A percentile compares a stretch with the other conserved stretches of the same genome.
Evolutionary conservation across 2,329 filamentous ascomycete genomes (phyloP).

Genomic region (Botrytis sinoallii): DNA sequence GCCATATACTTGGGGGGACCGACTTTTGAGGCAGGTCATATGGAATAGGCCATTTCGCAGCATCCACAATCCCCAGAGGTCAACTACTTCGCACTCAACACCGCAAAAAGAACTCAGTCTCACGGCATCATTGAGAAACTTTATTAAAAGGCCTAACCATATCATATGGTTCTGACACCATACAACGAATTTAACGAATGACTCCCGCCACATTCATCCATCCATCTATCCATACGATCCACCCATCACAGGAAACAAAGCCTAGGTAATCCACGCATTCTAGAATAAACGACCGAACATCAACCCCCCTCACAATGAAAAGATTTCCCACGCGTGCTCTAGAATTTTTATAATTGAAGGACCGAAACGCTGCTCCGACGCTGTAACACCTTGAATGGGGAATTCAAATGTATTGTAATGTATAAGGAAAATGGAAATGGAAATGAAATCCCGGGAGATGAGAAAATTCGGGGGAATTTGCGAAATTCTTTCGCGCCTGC

Average conservation of each 20-base stretch:
- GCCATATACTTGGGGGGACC: background rate
- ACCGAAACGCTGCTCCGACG: conserved; percentile 4
- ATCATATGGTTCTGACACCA: background rate
- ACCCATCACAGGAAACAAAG: background rate
- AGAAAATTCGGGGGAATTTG: background rate
- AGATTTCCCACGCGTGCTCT: background rate
- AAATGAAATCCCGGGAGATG: background rate
- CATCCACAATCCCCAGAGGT: background rate
- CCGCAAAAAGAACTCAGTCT: background rate
- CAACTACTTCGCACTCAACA: background rate
- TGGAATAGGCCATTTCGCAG: background rate
- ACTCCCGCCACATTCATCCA: background rate
- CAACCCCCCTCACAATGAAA: background rate
- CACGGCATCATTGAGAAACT: background rate
- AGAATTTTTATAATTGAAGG: background rate
- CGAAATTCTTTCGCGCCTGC: background rate
- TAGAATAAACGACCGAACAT: background rate
- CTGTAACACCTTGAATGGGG: background rate
- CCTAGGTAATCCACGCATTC: background rate
- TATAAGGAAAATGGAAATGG: background rate
- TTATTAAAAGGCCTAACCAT: background rate
- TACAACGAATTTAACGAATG: conserved; percentile 3
- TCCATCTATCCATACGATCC: background rate
- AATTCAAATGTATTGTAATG: background rate
- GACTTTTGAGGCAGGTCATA: background rate